phyloP scores from a whole-genome alignment of 805 yeast genomes.

The Starmerella bombi region DNA sequence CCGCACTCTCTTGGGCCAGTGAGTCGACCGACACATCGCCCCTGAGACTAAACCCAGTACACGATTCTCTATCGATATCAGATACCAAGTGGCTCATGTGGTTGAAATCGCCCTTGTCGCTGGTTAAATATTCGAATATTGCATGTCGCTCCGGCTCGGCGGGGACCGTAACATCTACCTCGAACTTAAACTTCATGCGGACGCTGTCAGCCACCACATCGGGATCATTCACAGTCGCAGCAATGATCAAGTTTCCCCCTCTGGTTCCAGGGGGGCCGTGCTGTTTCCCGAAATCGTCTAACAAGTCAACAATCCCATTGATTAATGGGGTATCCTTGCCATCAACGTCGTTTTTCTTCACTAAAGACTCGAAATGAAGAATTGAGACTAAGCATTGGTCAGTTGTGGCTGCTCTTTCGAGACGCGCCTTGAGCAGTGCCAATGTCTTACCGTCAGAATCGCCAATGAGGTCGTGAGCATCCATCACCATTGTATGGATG shows the following conservation, averaged over 20 bases:
- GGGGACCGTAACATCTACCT: conserved; percentile 64
- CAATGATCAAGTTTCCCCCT: conserved; percentile 44
- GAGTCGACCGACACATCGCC: conserved; percentile 42
- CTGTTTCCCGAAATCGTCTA: conserved; percentile 32
- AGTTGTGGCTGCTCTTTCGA: conserved; percentile 45
- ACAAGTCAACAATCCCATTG: conserved; percentile 40
- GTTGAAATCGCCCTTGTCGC: not conserved
- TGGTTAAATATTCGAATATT: conserved; percentile 43
- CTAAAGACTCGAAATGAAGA: conserved; percentile 64
- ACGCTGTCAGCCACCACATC: conserved; percentile 56
- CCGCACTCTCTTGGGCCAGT: conserved; percentile 80
- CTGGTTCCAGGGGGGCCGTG: no score
- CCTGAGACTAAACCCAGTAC: conserved; percentile 25
- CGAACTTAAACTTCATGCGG: conserved; percentile 61
- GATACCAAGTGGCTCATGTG: conserved; percentile 7
- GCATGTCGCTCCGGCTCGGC: conserved; percentile 55
- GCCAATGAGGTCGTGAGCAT: conserved; percentile 52
- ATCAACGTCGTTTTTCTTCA: conserved; percentile 51
- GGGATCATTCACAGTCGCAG: conserved; percentile 55
- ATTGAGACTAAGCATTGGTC: conserved; percentile 39
- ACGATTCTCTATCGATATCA: conserved; percentile 5
- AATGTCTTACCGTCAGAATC: conserved; percentile 68
- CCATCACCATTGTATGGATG: conserved; percentile 50
- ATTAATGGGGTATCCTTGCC: conserved; percentile 31
- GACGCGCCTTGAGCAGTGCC: conserved; percentile 62